These are phyloP conservation scores for Cornus kousa DNA, from an alignment of 148 eudicot genomes.

Conservation along the genomic window DNA sequence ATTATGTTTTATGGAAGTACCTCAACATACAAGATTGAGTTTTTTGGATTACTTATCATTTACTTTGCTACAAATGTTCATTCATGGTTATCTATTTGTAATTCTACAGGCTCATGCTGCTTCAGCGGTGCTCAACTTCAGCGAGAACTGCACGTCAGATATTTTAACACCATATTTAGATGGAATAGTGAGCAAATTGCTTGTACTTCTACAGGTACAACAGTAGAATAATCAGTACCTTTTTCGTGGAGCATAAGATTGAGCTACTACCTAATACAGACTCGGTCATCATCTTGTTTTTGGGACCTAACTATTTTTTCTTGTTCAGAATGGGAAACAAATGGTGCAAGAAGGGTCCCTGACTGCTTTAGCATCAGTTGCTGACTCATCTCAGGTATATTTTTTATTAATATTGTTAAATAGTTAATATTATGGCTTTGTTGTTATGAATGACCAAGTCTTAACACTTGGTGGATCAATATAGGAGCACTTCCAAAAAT, in stretches of 20 bases:
- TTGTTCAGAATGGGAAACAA: constrained; percentile 80
- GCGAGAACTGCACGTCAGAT: constrained; percentile 94
- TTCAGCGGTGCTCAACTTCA: constrained; percentile 91
- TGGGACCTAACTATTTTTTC: not conserved
- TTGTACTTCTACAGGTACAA: constrained; percentile 76
- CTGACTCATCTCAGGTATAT: constrained; percentile 90
- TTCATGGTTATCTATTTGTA: not conserved
- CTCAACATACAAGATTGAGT: not conserved
- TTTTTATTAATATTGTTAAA: not conserved
- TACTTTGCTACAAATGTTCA: not conserved
- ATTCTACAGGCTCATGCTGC: constrained; percentile 89
- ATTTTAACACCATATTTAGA: constrained; percentile 87
- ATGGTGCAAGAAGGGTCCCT: constrained; percentile 98
- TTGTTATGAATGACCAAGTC: constrained; percentile 8
- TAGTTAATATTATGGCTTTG: not conserved
- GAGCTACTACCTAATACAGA: not conserved
- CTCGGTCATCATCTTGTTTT: not conserved
- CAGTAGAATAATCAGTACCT: not conserved
- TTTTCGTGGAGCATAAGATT: not conserved
- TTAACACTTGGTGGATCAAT: constrained; percentile 19
- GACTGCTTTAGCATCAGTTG: constrained; percentile 96
- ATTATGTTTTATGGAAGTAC: not conserved
- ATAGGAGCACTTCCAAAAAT: constrained; percentile 95
- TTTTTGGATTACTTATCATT: not conserved
- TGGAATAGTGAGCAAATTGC: constrained; percentile 82